Conservation (phyloP, 78 protist species). For the Dictyostelium citrinum region DNA sequence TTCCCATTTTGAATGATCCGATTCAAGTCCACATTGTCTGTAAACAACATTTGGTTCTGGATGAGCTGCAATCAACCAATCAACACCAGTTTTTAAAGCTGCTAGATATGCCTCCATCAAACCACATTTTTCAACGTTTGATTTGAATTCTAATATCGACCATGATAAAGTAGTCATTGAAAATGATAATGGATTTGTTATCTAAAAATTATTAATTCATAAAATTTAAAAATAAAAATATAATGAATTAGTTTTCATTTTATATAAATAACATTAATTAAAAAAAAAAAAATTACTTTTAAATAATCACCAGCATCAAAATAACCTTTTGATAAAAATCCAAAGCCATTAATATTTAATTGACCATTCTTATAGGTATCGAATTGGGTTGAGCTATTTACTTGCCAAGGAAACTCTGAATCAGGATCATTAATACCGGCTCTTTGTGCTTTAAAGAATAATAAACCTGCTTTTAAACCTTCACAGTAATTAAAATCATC, state of each 20-base stretch:
- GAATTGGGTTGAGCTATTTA: neutral
- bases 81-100: neutral
- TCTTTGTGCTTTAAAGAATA: neutral
- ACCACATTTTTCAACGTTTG: neutral
- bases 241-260: neutral
- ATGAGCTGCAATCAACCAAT: neutral
- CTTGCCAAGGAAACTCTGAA: neutral
- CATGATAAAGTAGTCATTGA: constrained; percentile 4
- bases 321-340: neutral
- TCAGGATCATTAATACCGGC: neutral
- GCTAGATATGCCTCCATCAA: neutral
- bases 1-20: neutral
- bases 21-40: neutral
- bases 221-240: neutral
- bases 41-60: neutral
- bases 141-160: neutral
- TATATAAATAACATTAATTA: neutral
- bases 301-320: constrained; percentile 8
- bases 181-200: neutral
- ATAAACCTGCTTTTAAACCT: neutral
- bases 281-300: neutral
- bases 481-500: neutral
- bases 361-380: neutral
- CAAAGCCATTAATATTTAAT: neutral
- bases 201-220: too few relatives aligned